A percentile compares a stretch with the other conserved stretches of the same genome.
Evolutionary conservation across 495 filamentous ascomycete species (phyloP).

Genomic region (Bathelium albidoporum): DNA sequence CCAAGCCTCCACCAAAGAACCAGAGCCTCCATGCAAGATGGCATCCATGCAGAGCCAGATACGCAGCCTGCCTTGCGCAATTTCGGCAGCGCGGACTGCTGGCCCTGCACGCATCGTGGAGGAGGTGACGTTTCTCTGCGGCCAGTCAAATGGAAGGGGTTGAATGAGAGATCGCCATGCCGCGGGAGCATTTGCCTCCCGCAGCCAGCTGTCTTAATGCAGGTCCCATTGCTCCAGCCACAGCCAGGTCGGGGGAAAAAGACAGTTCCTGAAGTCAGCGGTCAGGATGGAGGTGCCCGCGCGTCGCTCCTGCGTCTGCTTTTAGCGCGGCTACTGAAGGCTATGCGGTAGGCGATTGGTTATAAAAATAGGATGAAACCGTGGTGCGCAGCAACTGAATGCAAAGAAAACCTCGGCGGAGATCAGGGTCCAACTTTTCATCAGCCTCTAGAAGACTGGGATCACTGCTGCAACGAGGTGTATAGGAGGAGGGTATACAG

Average conservation of each 20-base stretch:
- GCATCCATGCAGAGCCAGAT: not conserved
- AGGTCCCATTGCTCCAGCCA: not conserved
- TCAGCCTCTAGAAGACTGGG: not conserved
- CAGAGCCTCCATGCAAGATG: slow-evolving; percentile 4
- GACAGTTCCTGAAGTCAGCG: not conserved
- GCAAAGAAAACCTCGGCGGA: not conserved
- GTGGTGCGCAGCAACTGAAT: not conserved
- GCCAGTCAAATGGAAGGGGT: not conserved
- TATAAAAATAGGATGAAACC: slow-evolving; percentile 4
- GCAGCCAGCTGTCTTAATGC: not conserved
- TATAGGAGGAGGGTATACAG: not conserved
- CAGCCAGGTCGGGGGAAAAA: not conserved
- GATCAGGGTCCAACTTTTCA: not conserved
- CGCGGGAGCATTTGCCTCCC: not conserved
- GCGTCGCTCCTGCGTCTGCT: not conserved
- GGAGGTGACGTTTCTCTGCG: not conserved
- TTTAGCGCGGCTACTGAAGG: not conserved
- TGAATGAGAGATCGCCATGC: not conserved
- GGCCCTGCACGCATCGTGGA: not conserved
- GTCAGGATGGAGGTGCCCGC: not conserved
- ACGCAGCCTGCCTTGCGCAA: not conserved
- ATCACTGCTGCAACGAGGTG: too few relatives aligned
- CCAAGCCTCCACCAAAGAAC: not conserved
- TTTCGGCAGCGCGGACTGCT: not conserved
- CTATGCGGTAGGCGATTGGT: not conserved